Evolutionary conservation across 164 flowering plant genomes (phyloP).

Genomic region (Litsea cubeba): DNA sequence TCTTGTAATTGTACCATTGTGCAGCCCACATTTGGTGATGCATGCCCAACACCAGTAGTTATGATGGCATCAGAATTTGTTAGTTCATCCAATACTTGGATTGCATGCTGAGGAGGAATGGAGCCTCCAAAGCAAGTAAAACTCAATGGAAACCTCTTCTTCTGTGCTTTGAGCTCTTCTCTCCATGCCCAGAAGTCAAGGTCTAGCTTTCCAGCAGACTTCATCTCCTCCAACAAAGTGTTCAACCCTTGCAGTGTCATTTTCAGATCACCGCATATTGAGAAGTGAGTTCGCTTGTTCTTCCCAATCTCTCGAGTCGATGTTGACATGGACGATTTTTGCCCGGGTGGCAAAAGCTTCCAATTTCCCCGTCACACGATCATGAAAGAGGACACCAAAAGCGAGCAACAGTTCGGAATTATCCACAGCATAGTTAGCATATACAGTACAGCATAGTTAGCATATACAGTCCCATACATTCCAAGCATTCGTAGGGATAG

Average conservation of each 20-base stretch:
- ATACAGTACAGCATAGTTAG: too few species aligned
- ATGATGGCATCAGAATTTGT: constrained; percentile 18
- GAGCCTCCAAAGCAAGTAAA: constrained; percentile 56
- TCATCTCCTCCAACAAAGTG: constrained; percentile 30
- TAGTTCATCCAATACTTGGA: constrained; percentile 14
- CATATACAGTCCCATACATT: constrained; percentile 75
- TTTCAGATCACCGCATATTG: constrained; percentile 58
- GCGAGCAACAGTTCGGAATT: constrained; percentile 57
- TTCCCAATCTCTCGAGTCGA: constrained; percentile 75
- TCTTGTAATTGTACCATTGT: constrained; percentile 13
- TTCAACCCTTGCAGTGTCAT: constrained; percentile 46
- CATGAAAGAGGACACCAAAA: constrained; percentile 70
- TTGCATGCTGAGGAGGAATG: constrained; percentile 36
- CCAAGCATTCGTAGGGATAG: constrained; percentile 62
- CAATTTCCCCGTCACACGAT: constrained; percentile 65
- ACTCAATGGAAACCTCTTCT: constrained; percentile 40
- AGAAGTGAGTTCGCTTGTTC: constrained; percentile 66
- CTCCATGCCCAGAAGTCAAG: constrained; percentile 53
- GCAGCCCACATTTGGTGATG: constrained; percentile 29
- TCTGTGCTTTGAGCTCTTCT: constrained; percentile 51
- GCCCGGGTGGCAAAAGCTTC: constrained; percentile 73
- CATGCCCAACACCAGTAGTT: constrained; percentile 20
- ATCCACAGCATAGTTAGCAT: constrained; percentile 68
- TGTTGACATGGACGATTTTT: constrained; percentile 68
- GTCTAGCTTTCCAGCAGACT: constrained; percentile 12